These are phyloP conservation scores for Linum usitatissimum DNA, from an alignment of 345 rosid genomes.

Conservation along the genomic window DNA sequence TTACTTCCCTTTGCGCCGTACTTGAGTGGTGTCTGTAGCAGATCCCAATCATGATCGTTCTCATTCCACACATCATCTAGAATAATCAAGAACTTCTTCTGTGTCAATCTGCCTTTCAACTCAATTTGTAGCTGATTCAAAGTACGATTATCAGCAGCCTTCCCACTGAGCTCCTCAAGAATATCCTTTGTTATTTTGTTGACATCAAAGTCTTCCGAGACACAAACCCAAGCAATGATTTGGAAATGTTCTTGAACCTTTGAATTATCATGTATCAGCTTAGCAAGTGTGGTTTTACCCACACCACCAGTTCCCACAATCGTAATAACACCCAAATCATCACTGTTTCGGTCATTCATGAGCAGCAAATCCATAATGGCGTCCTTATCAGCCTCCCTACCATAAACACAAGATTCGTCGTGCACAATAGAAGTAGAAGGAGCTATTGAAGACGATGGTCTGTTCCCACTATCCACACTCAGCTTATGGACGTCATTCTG, in stretches of 20 bases:
- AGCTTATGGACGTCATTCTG: background rate
- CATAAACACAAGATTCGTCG: constrained; percentile 15
- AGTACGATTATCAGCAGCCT: constrained; percentile 3
- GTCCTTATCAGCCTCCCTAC: constrained; percentile 22
- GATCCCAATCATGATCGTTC: constrained; percentile 17
- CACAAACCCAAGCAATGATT: constrained; percentile 24
- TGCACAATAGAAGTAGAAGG: constrained; percentile 6
- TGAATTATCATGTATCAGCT: constrained; percentile 16
- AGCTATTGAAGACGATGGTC: constrained; percentile 1
- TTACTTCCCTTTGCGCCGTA: constrained; percentile 28
- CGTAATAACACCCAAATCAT: constrained; percentile 13
- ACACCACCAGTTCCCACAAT: constrained; percentile 24
- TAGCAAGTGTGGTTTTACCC: constrained; percentile 32
- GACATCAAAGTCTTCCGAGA: constrained; percentile 25
- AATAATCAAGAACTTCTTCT: constrained; percentile 18
- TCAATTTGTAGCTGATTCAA: constrained; percentile 20
- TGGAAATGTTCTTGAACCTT: constrained; percentile 14
- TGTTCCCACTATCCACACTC: background rate
- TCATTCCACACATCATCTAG: constrained; percentile 21
- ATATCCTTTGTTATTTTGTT: constrained; percentile 21
- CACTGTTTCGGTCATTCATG: background rate
- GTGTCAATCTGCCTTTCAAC: constrained; percentile 13
- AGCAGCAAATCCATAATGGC: background rate
- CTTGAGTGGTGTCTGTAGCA: constrained; percentile 17
- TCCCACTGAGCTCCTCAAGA: constrained; percentile 12